Evolutionary conservation across 495 filamentous ascomycete species (phyloP).

Genomic region (Cairneyella variabilis): DNA sequence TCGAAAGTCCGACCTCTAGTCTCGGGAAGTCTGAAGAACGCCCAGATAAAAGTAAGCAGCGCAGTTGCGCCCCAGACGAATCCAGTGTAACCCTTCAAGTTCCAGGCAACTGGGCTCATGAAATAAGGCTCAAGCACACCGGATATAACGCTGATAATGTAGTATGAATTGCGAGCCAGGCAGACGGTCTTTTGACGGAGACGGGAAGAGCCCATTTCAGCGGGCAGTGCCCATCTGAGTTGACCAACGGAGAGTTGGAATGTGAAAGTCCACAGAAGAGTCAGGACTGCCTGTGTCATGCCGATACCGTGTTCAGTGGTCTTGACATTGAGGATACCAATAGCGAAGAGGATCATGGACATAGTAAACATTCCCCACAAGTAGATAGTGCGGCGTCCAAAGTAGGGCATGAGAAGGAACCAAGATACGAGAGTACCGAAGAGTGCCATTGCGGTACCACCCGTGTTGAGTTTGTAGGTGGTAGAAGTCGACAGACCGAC

Average conservation of each 20-base stretch:
- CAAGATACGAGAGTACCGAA: constrained; percentile 35
- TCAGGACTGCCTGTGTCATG: constrained; percentile 30
- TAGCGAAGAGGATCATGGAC: constrained; percentile 35
- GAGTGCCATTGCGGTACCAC: constrained; percentile 9
- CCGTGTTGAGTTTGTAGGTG: constrained; percentile 41
- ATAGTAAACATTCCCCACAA: constrained; percentile 32
- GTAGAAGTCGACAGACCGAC: constrained; percentile 45
- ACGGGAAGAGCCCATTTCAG: constrained; percentile 15
- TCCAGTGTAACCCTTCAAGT: constrained; percentile 52
- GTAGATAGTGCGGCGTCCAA: constrained; percentile 20
- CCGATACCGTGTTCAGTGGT: constrained; percentile 17
- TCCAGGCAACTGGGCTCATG: constrained; percentile 66
- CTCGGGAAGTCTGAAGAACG: constrained; percentile 71
- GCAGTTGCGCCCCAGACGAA: constrained; percentile 14
- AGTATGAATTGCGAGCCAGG: constrained; percentile 45
- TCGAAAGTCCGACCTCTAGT: constrained; percentile 66
- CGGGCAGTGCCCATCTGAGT: constrained; percentile 40
- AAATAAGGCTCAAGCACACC: constrained; percentile 68
- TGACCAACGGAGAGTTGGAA: constrained; percentile 56
- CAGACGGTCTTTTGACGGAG: constrained; percentile 14
- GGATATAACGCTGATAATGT: constrained; percentile 52
- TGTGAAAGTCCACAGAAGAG: constrained; percentile 47
- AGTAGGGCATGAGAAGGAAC: constrained; percentile 25
- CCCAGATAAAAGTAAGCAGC: constrained; percentile 65
- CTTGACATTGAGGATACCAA: constrained; percentile 27